These are phyloP conservation scores for Primulina huaijiensis DNA, from an alignment of 257 asterid species.

Conservation along the genomic window DNA sequence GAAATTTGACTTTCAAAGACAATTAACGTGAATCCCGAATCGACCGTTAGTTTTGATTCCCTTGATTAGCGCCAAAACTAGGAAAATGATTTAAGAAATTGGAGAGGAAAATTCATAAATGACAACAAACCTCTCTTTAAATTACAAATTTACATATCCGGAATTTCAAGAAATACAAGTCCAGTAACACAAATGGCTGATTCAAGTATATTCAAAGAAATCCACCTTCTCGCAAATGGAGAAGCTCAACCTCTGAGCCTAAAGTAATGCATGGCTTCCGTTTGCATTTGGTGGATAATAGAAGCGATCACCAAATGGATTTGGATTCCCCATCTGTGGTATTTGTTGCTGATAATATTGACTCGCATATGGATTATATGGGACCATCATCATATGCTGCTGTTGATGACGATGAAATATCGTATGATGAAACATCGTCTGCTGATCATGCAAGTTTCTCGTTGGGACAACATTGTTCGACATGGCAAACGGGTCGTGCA, in stretches of 20 bases:
- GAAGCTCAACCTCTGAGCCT: background rate
- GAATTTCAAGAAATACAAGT: background rate
- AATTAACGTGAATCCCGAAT: too few relatives aligned
- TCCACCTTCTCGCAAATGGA: background rate
- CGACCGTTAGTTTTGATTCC: too few relatives aligned
- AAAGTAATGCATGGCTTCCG: background rate
- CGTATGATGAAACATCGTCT: slow-evolving; percentile 43
- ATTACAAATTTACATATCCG: background rate
- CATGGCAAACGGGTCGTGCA: slow-evolving; percentile 55
- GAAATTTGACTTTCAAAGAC: too few relatives aligned
- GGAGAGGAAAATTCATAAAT: too few relatives aligned
- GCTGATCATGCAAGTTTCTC: slow-evolving; percentile 56
- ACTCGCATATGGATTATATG: background rate
- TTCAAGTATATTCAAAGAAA: background rate
- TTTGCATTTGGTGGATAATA: background rate
- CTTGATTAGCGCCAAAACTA: too few relatives aligned
- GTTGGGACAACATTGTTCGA: slow-evolving; percentile 50
- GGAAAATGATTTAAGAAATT: too few relatives aligned
- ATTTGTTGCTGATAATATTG: background rate
- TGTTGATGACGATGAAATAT: slow-evolving; percentile 29
- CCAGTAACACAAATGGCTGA: background rate
- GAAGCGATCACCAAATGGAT: background rate
- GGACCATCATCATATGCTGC: slow-evolving; percentile 11
- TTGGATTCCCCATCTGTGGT: background rate
- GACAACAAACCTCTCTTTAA: background rate